Evolutionary conservation across 176 grass and related monocot species (phyloP).

Genomic region (Phyllostachys edulis): DNA sequence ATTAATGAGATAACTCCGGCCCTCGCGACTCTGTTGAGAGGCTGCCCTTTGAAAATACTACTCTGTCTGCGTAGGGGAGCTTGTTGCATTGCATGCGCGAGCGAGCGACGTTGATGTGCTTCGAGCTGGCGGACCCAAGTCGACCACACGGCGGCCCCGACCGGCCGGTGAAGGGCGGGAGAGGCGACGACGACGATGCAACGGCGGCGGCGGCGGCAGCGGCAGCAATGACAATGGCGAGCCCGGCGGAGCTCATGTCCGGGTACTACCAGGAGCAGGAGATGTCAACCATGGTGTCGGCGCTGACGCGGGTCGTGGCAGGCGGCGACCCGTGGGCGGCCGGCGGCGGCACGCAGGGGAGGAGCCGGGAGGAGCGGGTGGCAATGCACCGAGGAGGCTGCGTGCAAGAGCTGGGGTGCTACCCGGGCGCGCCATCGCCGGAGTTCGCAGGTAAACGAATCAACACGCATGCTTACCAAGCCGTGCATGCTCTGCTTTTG

Average conservation of each 20-base stretch:
- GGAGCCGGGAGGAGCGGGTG: conserved; percentile 28
- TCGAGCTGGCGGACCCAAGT: conserved; percentile 51
- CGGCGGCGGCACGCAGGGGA: background rate
- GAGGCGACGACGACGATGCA: background rate
- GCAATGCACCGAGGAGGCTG: conserved; percentile 38
- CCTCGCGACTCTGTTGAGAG: background rate
- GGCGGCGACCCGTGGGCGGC: conserved; percentile 24
- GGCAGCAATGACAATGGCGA: conserved; percentile 18
- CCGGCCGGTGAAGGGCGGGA: conserved; percentile 14
- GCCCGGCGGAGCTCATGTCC: conserved; percentile 39
- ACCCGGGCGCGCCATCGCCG: conserved; percentile 27
- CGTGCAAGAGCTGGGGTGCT: conserved; percentile 26
- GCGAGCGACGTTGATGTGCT: conserved; percentile 27
- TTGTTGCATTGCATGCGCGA: conserved; percentile 10
- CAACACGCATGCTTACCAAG: background rate
- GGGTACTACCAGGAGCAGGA: conserved; percentile 51
- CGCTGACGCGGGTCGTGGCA: conserved; percentile 62
- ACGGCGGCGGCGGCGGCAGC: conserved; percentile 4
- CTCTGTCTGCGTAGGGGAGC: background rate
- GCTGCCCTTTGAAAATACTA: background rate
- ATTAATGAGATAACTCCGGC: background rate
- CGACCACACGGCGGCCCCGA: conserved; percentile 25
- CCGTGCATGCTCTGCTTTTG: background rate
- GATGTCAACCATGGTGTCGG: conserved; percentile 70
- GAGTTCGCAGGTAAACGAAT: conserved; percentile 42